Percentiles rank a stretch among this genome's conserved stretches.
Conservation (phyloP, 768 basidiomycete genomes). For the Leccinellum rugosiceps region DNA sequence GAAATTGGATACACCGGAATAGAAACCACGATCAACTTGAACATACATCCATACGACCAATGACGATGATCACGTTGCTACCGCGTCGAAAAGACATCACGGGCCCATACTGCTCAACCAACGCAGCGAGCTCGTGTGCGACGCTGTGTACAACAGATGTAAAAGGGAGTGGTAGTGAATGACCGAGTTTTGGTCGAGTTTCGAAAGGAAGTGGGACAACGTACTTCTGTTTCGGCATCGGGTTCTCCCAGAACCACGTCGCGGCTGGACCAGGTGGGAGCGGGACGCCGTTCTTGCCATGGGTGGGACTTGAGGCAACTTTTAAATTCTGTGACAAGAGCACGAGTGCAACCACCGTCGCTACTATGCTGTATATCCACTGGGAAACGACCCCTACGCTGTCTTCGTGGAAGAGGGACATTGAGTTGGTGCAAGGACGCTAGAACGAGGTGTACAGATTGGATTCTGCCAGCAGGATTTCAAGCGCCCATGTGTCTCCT, state of each 20-base stretch:
- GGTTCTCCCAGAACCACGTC: background rate
- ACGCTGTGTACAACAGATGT: background rate
- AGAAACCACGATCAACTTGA: background rate
- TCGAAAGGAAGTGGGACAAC: background rate
- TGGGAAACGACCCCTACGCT: background rate
- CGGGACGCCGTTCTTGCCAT: background rate
- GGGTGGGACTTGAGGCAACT: background rate
- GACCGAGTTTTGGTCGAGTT: background rate
- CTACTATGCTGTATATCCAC: background rate
- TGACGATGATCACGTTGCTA: slow-evolving; percentile 10
- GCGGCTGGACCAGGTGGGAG: background rate
- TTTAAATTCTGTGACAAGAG: background rate
- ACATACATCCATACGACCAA: slow-evolving; percentile 19
- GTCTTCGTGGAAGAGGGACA: background rate
- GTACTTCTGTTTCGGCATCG: background rate
- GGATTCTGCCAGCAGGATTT: no score
- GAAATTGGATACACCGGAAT: background rate
- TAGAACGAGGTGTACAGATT: no score
- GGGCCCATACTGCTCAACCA: slow-evolving; percentile 55
- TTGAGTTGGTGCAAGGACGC: no score
- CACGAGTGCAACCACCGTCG: background rate
- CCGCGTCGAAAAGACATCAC: slow-evolving; percentile 53
- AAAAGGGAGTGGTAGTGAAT: background rate
- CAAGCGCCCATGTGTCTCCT: no score
- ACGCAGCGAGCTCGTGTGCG: slow-evolving; percentile 38